phyloP scores from a whole-genome alignment of 2,329 filamentous ascomycete genomes.

The Emericellopsis atlantica region DNA sequence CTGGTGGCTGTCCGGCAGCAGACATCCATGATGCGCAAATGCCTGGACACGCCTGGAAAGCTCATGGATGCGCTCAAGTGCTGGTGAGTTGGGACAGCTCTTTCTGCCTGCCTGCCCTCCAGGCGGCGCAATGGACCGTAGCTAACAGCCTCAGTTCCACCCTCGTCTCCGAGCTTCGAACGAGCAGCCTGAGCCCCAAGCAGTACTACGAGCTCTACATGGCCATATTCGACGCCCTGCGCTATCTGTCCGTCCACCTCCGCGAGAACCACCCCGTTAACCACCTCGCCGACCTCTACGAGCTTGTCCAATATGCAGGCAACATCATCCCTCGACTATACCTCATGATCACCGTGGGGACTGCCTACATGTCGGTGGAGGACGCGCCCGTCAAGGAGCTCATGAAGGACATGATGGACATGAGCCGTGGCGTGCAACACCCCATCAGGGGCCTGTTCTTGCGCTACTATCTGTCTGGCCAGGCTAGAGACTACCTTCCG shows the following conservation, averaged over 20 bases:
- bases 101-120: not conserved
- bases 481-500: conserved; percentile 82
- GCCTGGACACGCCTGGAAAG: conserved; percentile 91
- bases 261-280: conserved; percentile 96
- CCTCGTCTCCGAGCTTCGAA: conserved; percentile 94
- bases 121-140: too few species aligned
- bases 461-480: conserved; percentile 90
- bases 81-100: conserved; percentile 55
- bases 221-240: conserved; percentile 94
- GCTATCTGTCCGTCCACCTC: conserved; percentile 90
- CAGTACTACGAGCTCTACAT: conserved; percentile 99
- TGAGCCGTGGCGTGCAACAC: conserved; percentile 96
- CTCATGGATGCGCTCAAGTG: conserved; percentile 99
- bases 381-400: conserved; percentile 98
- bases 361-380: conserved; percentile 96
- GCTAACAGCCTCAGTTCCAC: conserved; percentile 56
- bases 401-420: conserved; percentile 99
- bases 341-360: conserved; percentile 98
- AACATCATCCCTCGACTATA: conserved; percentile 96
- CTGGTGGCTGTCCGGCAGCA: conserved; percentile 93
- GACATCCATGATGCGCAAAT: conserved; percentile 94
- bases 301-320: conserved; percentile 93
- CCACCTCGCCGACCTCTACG: conserved; percentile 94
- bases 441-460: conserved; percentile 90
- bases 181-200: conserved; percentile 93